Base-by-base conservation (phyloP, 805 yeast genomes). In the Danielia oregonensis region DNA sequence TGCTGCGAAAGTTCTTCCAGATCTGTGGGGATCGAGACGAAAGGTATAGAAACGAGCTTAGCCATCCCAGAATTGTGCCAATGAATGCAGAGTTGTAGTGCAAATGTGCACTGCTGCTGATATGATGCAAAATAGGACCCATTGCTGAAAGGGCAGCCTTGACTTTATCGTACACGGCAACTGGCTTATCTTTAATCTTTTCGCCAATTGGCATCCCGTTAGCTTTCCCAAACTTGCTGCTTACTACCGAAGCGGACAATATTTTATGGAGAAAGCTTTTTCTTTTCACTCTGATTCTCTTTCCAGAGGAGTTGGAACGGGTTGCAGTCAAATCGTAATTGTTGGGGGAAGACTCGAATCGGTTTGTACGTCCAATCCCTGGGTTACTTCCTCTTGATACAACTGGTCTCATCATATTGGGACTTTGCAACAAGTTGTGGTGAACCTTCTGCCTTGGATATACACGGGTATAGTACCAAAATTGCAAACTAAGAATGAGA, bases 381-480 rank as follows among this genome's bases (percentile, higher is more conserved):
- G 42, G 22, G 12, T 33, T 37, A 15, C 29, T 30, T 1, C 40
- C 38, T 2, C 38, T 33, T 8, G 52, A 39, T 10, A 22, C 29
- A 4, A 44, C 36, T 4, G 55, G 58, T 21, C 58, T 32, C 39
- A 60, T 36, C 65, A 57, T 57, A 35, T 59, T 49, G 7, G 70
- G 68, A 34, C 66, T 61, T 39, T 61, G 66, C 17, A 63, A 42
- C 40, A 63, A 47, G 40, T 63, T 62, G 43, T 62, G 67, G 31
- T 61, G 68, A 6, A 55, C 65, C 33, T 26, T 70, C 64, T 65
- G 65, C 10, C 45, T 34, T 37, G 51, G 49, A 22, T 44, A 47
- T 10, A 47, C 46, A 4, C 29, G 26, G 26, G 48, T 44, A 30
- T 47, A 47, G 38, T 47, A 47, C 49, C 49, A 47, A 28, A 33